Conservation (phyloP, 352 stramenopile species). For the Saprolegnia diclina region DNA sequence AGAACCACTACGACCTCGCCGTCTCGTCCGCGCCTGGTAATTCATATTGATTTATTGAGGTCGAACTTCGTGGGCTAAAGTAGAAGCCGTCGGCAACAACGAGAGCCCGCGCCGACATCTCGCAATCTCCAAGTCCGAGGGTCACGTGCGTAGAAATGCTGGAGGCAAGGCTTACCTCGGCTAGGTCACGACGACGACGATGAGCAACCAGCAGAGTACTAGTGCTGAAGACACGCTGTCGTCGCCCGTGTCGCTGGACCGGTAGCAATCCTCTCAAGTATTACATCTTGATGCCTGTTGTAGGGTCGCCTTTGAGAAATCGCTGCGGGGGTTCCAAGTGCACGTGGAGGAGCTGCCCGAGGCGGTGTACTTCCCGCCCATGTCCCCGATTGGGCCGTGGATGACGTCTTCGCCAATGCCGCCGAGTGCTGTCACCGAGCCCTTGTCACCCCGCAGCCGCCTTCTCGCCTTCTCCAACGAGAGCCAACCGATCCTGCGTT, state of each 20-base stretch:
- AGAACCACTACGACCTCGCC: neutral
- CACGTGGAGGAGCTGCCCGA: constrained; percentile 13
- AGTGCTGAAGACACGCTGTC: neutral
- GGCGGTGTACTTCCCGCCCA: neutral
- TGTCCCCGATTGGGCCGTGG: constrained; percentile 15
- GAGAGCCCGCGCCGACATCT: neutral
- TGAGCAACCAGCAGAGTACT: too few species aligned
- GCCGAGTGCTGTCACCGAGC: neutral
- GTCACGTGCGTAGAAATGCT: neutral
- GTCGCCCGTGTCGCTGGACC: neutral
- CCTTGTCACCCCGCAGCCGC: neutral
- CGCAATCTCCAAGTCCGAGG: neutral
- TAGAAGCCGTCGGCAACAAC: neutral
- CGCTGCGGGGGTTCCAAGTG: constrained; percentile 10
- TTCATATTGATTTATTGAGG: too few species aligned
- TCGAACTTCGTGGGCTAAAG: too few species aligned
- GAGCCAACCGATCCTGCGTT: neutral
- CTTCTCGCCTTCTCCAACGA: constrained; percentile 6
- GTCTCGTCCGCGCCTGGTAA: neutral
- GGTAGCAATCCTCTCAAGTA: neutral
- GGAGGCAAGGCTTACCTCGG: too few species aligned
- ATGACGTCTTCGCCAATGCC: neutral
- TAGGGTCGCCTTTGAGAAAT: neutral
- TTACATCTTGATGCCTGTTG: neutral
- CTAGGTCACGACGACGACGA: too few species aligned